Base-by-base conservation (phyloP, 306 rosid species). In the Begonia peltatifolia region DNA sequence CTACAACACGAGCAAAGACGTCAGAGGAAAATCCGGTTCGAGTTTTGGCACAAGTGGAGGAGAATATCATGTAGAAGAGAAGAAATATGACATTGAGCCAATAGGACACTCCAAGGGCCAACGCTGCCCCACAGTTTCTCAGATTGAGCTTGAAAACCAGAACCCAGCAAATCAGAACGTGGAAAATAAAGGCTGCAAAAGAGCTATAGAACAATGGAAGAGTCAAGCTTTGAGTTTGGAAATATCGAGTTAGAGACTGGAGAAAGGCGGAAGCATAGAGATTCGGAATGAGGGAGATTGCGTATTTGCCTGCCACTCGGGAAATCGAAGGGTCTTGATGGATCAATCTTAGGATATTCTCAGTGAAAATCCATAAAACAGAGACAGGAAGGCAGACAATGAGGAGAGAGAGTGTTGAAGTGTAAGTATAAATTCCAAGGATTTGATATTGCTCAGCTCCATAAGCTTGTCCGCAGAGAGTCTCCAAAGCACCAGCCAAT, bases 401-500 rank as follows among this genome's bases (percentile, higher is more conserved):
- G 36, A 63, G 42, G 6, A 84, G 77, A 30, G 71, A 75, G 42
- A 84, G 60, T 10, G 75, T 15, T 5, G 79, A 70, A 41, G 68
- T 60, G 63, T 49, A 60, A 16, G 81, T 73, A 8, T 80, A 78
- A 42, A 42, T 60, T 66, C 84, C 89, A 41, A 75, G 46, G 42
- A 72, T 65, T 11, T 78, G 74, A 57, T 54, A 81, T 30, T 81
- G 68, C 13, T 58, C 52, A 56, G 84, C 82, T 22, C 84, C 89
- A 10, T 67, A 72, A 12, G 89, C 82, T 78, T 78, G 82, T 0
- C 84, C 89, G 50, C 82, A 77, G 11, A 81, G 58, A 5, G 89
- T 81, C 72, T 78, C 89, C 66, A 81, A 65, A 50, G 78, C 89
- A 62, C 84, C 84, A 10, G 76, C 80, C 78, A 81, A 57, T 10